phyloP scores from a whole-genome alignment of 2,329 filamentous ascomycete species.

The Phaeomoniella chlamydospora region DNA sequence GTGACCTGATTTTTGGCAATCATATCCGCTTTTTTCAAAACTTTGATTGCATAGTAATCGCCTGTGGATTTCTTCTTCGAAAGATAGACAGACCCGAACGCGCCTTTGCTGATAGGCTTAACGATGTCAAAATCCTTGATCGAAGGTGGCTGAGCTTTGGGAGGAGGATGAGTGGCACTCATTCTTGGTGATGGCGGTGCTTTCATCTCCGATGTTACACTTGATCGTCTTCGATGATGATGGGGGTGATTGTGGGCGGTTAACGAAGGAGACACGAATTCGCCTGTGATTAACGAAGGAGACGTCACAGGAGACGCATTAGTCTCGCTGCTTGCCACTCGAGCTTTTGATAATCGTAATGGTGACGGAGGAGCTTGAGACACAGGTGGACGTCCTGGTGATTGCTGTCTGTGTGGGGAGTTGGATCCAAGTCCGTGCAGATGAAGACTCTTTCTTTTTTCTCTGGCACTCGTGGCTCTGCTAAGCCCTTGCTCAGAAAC shows the following conservation, averaged over 20 bases:
- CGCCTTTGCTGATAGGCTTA: constrained; percentile 97
- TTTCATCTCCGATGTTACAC: constrained; percentile 59
- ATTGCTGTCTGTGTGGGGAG: constrained; percentile 75
- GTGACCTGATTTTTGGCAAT: constrained; percentile 98
- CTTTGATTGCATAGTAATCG: constrained; percentile 97
- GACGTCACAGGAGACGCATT: constrained; percentile 78
- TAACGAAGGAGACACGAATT: constrained; percentile 39
- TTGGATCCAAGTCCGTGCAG: constrained; percentile 53
- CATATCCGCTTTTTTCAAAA: constrained; percentile 99
- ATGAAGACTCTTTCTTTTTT: constrained; percentile 77
- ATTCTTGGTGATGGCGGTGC: constrained; percentile 73
- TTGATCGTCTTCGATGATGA: constrained; percentile 82
- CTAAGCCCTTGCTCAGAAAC: constrained; percentile 72
- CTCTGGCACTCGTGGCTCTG: constrained; percentile 62
- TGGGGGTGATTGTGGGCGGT: constrained; percentile 35
- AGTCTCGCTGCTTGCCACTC: constrained; percentile 41
- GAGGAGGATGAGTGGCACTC: constrained; percentile 58
- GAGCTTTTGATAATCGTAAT: constrained; percentile 70
- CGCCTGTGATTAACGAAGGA: constrained; percentile 68
- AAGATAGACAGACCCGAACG: constrained; percentile 93
- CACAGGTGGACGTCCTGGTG: constrained; percentile 58
- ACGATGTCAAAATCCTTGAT: constrained; percentile 99
- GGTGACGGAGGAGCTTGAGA: constrained; percentile 71
- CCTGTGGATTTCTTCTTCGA: constrained; percentile 98
- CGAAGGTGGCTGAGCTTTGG: constrained; percentile 78